phyloP scores from a whole-genome alignment of 2,329 filamentous ascomycete species.

The Exophiala alcalophila region DNA sequence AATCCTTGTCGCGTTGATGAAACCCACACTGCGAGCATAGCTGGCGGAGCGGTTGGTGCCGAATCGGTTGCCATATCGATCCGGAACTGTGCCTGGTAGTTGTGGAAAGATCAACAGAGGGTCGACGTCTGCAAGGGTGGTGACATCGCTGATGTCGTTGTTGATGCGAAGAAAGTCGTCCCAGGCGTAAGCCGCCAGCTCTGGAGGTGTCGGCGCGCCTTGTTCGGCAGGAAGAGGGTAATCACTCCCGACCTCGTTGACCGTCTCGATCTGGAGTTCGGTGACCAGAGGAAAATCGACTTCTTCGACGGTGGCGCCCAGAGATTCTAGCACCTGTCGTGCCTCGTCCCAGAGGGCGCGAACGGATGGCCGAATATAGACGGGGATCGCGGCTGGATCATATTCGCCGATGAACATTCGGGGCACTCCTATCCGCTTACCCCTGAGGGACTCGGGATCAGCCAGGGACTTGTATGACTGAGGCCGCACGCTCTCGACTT shows the following conservation, averaged over 20 bases:
- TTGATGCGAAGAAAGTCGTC: conserved; percentile 45
- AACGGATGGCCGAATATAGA: conserved; percentile 39
- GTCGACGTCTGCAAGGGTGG: too few relatives aligned
- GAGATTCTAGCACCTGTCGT: conserved; percentile 28
- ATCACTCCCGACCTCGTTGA: too few relatives aligned
- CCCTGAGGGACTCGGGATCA: conserved; percentile 40
- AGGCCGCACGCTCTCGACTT: conserved; percentile 47
- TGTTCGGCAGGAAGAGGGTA: conserved; percentile 35
- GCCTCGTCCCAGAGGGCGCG: conserved; percentile 37
- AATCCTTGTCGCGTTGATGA: too few relatives aligned
- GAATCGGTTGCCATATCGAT: conserved; percentile 40
- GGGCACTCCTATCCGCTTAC: conserved; percentile 50
- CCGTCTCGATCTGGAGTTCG: conserved; percentile 37
- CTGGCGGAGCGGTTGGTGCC: conserved; percentile 39
- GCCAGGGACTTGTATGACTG: neutral
- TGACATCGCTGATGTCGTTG: neutral
- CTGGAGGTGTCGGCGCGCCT: too few relatives aligned
- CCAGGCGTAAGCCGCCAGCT: too few relatives aligned
- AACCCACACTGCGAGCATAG: conserved; percentile 50
- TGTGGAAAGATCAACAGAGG: neutral
- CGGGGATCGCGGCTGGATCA: conserved; percentile 34
- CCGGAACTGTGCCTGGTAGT: too few relatives aligned
- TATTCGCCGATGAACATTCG: conserved; percentile 50
- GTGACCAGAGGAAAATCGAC: conserved; percentile 35
- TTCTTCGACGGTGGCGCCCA: conserved; percentile 36